These are phyloP conservation scores for Maudiozyma serrabonitensis DNA, from an alignment of 805 yeast species.

Conservation along the genomic window DNA sequence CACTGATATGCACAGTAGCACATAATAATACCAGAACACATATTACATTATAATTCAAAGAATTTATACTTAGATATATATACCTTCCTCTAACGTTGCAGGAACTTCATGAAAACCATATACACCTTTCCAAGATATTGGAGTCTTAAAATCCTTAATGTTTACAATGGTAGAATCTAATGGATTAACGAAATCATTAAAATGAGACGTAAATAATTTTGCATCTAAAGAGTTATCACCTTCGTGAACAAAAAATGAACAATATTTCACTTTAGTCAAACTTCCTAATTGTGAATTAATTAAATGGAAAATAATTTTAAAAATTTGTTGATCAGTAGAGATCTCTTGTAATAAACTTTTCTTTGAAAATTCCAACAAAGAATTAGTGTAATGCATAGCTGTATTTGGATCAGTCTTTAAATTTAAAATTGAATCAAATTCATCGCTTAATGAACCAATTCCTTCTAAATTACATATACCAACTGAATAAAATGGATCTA, in stretches of 20 bases:
- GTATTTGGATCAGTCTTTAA: conserved; percentile 13
- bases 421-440: conserved; percentile 16
- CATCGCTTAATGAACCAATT: conserved; percentile 13
- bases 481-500: conserved; percentile 12
- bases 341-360: conserved; percentile 22
- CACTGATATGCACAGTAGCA: too few relatives aligned
- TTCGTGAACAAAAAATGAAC: conserved; percentile 67
- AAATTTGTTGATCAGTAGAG: conserved; percentile 21
- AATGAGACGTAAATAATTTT: conserved; percentile 13
- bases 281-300: conserved; percentile 7
- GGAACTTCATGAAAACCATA: conserved; percentile 70
- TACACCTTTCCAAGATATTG: conserved; percentile 76
- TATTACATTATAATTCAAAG: too few relatives aligned
- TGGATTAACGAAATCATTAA: conserved; percentile 3
- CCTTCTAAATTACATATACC: conserved; percentile 20
- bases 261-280: conserved; percentile 27
- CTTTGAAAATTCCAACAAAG: conserved; percentile 16
- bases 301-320: conserved; percentile 23
- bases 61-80: conserved; percentile 33
- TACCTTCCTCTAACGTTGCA: conserved; percentile 63
- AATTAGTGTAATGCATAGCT: conserved; percentile 10
- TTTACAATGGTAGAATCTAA: background rate
- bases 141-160: conserved; percentile 36
- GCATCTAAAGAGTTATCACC: conserved; percentile 85
- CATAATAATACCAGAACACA: too few relatives aligned